Evolutionary conservation across 2,329 filamentous ascomycete species (phyloP), one percentile per base, ranked within the genome.

Genomic region (Apiospora aurea): DNA sequence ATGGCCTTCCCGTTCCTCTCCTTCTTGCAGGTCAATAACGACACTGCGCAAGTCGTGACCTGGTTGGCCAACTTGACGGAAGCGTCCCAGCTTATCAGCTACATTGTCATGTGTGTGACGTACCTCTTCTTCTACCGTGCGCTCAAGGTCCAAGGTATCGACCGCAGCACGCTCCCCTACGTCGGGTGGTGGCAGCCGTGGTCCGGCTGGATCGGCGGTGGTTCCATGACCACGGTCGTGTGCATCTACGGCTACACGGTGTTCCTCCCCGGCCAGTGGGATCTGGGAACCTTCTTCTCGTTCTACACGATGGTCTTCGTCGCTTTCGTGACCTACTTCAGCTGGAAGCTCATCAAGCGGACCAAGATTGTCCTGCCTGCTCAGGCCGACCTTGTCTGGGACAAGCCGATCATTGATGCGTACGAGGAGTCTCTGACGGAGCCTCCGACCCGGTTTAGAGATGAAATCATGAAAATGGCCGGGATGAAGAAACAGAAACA

Each of bases 111-210:
- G 79, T 90, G 89, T 76, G 86, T 91, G 71, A 92, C 92, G 0
- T 96, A 93, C 80, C 83, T 95, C 71, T 89, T 88, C 72, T 96
- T 94, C 80, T 86, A 92, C 79, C 90, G 90, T 67, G 93, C 93
- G 0, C 86, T 93, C 69, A 83, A 87, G 38, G 91, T 87, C 0
- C 93, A 96, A 78, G 92, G 92, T 0, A 85, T 95, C 46, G 87
- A 90, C 74, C 88, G 92, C 7, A 85, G 90, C 49, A 86, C 85
- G 0, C 82, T 96, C n/a, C 92, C 93, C 0, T 95, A 94, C 82
- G 90, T 87, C 74, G 90, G 90, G 0, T 87, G 86, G 74, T 86
- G 89, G 66, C 93, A 95, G 83, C 94, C 94, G 1, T 95, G 90
- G 82, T 86, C 86, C 72, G 88, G 85, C 57, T 86, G 84, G 72